phyloP scores from a whole-genome alignment of 306 rosid genomes.

The Psophocarpus tetragonolobus region DNA sequence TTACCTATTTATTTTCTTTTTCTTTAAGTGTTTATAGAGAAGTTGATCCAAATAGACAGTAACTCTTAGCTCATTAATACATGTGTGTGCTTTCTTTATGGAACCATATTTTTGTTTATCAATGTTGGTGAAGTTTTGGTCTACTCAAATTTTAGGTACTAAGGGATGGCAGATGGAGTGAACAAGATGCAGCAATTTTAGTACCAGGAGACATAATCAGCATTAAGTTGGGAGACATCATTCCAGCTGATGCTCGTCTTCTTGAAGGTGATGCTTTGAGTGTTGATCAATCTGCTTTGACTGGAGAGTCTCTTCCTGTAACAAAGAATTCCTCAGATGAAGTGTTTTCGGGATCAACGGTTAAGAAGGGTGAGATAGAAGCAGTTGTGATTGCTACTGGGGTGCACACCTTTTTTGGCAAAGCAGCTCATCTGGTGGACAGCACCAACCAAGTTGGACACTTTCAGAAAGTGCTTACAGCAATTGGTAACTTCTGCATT shows the following conservation, averaged over 20 bases:
- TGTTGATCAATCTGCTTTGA: constrained; percentile 93
- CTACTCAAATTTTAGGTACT: constrained; percentile 51
- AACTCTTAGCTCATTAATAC: background rate
- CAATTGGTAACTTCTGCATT: constrained; percentile 94
- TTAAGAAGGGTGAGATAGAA: constrained; percentile 94
- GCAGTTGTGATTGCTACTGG: constrained; percentile 97
- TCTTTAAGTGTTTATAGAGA: too few relatives aligned
- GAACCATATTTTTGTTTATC: background rate
- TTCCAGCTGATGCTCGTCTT: constrained; percentile 98
- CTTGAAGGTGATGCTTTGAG: constrained; percentile 93
- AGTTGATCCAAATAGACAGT: too few relatives aligned
- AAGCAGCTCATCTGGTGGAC: constrained; percentile 96
- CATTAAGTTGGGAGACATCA: constrained; percentile 87
- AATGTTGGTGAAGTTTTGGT: constrained; percentile 24
- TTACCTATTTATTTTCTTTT: too few relatives aligned
- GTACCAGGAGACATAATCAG: constrained; percentile 95
- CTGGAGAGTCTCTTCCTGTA: constrained; percentile 95
- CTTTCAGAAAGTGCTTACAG: constrained; percentile 95
- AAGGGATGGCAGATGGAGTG: constrained; percentile 84
- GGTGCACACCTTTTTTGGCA: constrained; percentile 95
- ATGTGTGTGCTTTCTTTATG: background rate
- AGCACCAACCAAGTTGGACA: constrained; percentile 98
- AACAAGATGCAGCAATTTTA: constrained; percentile 88
- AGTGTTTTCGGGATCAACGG: constrained; percentile 93
- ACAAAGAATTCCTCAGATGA: constrained; percentile 80